phyloP scores from a whole-genome alignment of 805 yeast genomes.

The Wickerhamomyces canadensis region DNA sequence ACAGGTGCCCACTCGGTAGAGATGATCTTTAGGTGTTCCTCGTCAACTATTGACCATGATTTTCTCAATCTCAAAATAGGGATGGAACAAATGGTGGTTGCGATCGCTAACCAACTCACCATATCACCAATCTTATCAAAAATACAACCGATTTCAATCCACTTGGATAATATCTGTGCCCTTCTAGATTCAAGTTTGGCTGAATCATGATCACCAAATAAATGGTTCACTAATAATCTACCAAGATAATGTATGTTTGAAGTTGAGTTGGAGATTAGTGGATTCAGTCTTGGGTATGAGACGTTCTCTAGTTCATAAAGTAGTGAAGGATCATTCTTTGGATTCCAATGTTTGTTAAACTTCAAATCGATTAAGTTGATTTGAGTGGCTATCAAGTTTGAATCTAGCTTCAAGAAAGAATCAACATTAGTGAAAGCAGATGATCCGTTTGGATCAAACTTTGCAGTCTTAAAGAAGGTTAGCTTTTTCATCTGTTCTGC shows the following conservation, averaged over 20 bases:
- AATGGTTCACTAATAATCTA: conserved; percentile 59
- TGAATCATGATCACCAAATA: conserved; percentile 46
- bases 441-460: conserved; percentile 19
- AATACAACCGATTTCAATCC: conserved; percentile 80
- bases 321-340: conserved; percentile 71
- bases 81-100: conserved; percentile 74
- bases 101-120: conserved; percentile 91
- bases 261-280: conserved; percentile 67
- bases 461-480: conserved; percentile 20
- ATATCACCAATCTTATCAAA: conserved; percentile 82
- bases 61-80: conserved; percentile 70
- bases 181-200: conserved; percentile 35
- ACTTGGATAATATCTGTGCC: conserved; percentile 64
- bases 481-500: conserved; percentile 41
- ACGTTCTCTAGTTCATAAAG: conserved; percentile 41
- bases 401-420: conserved; percentile 48
- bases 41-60: conserved; percentile 71
- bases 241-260: conserved; percentile 74
- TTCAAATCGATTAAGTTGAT: conserved; percentile 62
- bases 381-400: conserved; percentile 52
- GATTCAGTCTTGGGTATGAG: conserved; percentile 49
- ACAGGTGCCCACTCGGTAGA: conserved; percentile 91
- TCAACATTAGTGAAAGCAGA: conserved; percentile 29
- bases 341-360: conserved; percentile 70
- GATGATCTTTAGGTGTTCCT: conserved; percentile 51